Conservation (phyloP, 805 yeast species). For the Starmerella floris region DNA sequence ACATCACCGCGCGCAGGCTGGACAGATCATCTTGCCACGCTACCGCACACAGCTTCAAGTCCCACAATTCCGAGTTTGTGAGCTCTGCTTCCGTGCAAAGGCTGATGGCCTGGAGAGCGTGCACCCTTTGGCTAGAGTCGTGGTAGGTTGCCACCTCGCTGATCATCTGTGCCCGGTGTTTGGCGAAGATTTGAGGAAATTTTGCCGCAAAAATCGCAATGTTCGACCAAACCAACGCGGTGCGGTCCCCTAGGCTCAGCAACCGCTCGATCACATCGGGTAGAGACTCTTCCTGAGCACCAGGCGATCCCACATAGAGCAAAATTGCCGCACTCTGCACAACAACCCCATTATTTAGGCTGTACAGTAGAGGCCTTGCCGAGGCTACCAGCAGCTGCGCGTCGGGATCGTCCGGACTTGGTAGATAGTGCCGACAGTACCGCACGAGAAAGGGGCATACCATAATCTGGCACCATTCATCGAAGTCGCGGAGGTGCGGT, state of each 20-base stretch:
- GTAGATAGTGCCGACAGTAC: conserved; percentile 50
- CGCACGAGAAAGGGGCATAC: conserved; percentile 50
- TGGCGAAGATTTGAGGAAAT: conserved; percentile 27
- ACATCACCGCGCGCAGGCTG: conserved; percentile 5
- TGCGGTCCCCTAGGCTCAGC: conserved; percentile 29
- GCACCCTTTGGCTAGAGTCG: conserved; percentile 29
- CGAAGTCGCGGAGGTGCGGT: conserved; percentile 38
- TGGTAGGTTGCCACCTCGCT: conserved; percentile 50
- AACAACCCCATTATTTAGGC: conserved; percentile 47
- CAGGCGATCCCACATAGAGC: conserved; percentile 45
- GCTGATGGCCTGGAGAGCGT: conserved; percentile 38
- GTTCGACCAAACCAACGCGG: conserved; percentile 36
- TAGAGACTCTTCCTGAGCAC: conserved; percentile 33
- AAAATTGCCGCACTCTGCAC: conserved; percentile 47
- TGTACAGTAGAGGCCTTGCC: conserved; percentile 35
- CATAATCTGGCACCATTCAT: conserved; percentile 56
- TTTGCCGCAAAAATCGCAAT: conserved; percentile 32
- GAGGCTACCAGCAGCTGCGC: conserved; percentile 40
- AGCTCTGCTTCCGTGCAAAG: conserved; percentile 4
- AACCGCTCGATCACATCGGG: conserved; percentile 38
- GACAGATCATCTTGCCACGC: conserved; percentile 12
- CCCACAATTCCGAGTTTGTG: conserved; percentile 44
- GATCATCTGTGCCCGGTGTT: conserved; percentile 21
- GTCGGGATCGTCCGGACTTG: conserved; percentile 47
- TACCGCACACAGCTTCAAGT: conserved; percentile 23